Evolutionary conservation across 306 rosid genomes (phyloP).

Genomic region (Clitoria ternatea): DNA sequence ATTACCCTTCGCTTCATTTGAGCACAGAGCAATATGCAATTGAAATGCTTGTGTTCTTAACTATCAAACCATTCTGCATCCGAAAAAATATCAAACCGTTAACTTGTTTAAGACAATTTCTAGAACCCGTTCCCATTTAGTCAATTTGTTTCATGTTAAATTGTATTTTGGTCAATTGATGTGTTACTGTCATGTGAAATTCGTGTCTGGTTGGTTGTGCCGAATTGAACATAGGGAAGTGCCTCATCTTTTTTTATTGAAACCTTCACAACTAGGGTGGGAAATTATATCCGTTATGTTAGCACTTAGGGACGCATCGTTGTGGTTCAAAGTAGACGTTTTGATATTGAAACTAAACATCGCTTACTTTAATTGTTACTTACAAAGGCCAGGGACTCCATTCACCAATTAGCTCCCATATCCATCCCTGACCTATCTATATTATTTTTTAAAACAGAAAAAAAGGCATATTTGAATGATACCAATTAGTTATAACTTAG

Average conservation of each 20-base stretch:
- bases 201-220: background rate
- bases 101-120: background rate
- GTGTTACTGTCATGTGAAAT: background rate
- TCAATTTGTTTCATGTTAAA: background rate
- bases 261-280: background rate
- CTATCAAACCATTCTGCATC: background rate
- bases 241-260: background rate
- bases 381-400: too few relatives aligned
- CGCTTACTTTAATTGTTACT: too few relatives aligned
- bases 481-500: too few relatives aligned
- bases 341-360: too few relatives aligned
- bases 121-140: background rate
- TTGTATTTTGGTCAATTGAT: background rate
- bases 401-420: too few relatives aligned
- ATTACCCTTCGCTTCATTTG: conserved; percentile 48
- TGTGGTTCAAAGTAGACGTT: too few relatives aligned
- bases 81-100: too few relatives aligned
- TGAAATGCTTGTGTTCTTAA: background rate
- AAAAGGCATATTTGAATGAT: too few relatives aligned
- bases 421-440: too few relatives aligned
- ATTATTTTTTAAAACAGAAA: too few relatives aligned
- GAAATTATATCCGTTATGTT: too few relatives aligned
- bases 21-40: background rate
- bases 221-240: background rate
- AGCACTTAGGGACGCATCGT: too few relatives aligned